Percentiles rank a stretch among this genome's conserved stretches.
Conservation (phyloP, 2,329 filamentous ascomycete species). For the Aspergillus puulaauensis region DNA sequence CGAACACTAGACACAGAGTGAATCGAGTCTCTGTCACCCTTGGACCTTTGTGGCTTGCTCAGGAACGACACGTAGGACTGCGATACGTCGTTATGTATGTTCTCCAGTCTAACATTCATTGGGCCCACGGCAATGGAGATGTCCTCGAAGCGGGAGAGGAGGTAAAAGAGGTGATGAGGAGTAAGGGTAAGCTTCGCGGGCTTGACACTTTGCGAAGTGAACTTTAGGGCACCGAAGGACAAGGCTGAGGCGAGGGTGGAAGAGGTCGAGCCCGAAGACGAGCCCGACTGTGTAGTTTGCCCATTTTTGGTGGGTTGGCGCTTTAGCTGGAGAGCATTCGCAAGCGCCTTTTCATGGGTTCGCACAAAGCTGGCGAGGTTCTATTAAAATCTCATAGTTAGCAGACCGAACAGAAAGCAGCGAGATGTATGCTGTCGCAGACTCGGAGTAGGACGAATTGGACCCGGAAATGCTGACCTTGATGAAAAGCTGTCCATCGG, state of each 20-base stretch:
- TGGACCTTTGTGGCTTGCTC: slow-evolving; percentile 75
- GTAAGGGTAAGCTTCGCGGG: slow-evolving; percentile 90
- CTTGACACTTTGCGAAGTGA: slow-evolving; percentile 81
- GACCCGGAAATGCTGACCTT: slow-evolving; percentile 35
- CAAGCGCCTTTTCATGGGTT: slow-evolving; percentile 94
- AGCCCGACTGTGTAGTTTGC: slow-evolving; percentile 54
- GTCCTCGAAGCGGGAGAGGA: slow-evolving; percentile 93
- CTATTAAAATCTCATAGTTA: slow-evolving; percentile 48
- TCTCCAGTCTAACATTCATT: slow-evolving; percentile 94
- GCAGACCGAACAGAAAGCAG: background rate
- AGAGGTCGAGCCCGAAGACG: slow-evolving; percentile 67
- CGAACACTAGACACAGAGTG: slow-evolving; percentile 95
- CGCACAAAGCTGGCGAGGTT: slow-evolving; percentile 95
- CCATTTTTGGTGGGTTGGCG: slow-evolving; percentile 69
- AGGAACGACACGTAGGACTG: slow-evolving; percentile 95
- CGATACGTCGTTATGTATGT: slow-evolving; percentile 82
- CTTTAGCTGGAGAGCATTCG: slow-evolving; percentile 88
- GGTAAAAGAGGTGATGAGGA: slow-evolving; percentile 93
- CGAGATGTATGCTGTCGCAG: background rate
- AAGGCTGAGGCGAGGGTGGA: slow-evolving; percentile 77
- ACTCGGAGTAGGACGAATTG: too few relatives aligned
- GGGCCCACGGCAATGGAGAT: slow-evolving; percentile 86
- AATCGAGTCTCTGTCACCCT: slow-evolving; percentile 85
- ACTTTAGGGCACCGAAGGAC: slow-evolving; percentile 80
- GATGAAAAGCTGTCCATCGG: slow-evolving; percentile 52